phyloP scores from a whole-genome alignment of 2,329 filamentous ascomycete species.

The Colletotrichum sp. region DNA sequence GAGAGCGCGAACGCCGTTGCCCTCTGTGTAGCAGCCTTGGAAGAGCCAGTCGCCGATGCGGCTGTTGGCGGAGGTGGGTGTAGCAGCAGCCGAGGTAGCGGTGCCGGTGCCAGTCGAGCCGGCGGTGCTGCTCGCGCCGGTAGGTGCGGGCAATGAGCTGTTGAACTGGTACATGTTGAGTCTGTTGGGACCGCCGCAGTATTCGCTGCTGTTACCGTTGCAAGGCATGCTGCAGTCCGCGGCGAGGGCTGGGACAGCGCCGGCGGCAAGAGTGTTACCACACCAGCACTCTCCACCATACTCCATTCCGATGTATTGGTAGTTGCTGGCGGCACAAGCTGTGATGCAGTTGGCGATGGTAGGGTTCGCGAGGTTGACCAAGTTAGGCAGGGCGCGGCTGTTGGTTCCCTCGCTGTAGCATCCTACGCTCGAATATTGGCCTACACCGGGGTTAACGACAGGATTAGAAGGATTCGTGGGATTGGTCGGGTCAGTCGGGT shows the following conservation, averaged over 20 bases:
- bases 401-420: conserved; percentile 24
- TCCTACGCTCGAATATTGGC: conserved; percentile 23
- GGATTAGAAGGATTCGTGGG: conserved; percentile 23
- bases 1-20: conserved; percentile 32
- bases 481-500: conserved; percentile 20
- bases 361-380: conserved; percentile 16
- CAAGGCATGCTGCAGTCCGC: conserved; percentile 39
- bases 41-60: conserved; percentile 31
- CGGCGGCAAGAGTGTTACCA: conserved; percentile 30
- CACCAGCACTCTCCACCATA: conserved; percentile 47
- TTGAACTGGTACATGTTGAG: not conserved
- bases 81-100: not conserved
- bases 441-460: conserved; percentile 40
- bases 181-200: conserved; percentile 36
- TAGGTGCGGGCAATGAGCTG: not conserved
- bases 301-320: conserved; percentile 35
- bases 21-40: conserved; percentile 42
- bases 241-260: conserved; percentile 30
- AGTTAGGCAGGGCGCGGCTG: conserved; percentile 24
- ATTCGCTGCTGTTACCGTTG: conserved; percentile 38
- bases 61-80: conserved; percentile 14
- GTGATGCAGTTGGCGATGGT: conserved; percentile 28
- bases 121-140: not conserved
- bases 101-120: not conserved
- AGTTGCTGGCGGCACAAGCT: conserved; percentile 31